Base-by-base conservation (phyloP, 768 basidiomycete species). In the Mycena epipterygia region DNA sequence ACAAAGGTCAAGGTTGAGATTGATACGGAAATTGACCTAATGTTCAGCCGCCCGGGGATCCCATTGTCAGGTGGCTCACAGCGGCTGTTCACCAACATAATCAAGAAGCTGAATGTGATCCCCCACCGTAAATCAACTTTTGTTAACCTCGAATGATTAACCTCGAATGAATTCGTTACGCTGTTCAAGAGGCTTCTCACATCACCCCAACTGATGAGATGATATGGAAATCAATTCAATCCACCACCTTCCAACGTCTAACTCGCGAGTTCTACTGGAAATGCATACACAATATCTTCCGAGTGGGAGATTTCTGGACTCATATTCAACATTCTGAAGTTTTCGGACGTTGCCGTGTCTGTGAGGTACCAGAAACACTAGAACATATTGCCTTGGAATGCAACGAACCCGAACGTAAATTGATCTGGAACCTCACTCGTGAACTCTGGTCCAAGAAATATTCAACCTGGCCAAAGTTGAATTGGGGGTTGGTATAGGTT, bases 371-470 rank as follows among this genome's bases (percentile, higher is more conserved):
- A n/a, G 61, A 63, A 17, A 25, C 33, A 25, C 27, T 63, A 19
- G 61, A 63, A 49, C 61, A 63, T 35, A 63, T 63, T 19, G 61
- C 61, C 5, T 41, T 63, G 33, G 61, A 63, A 35, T 39, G 37
- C 16, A 39, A 39, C 9, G 37, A 8, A 8, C 37, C 37, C 37
- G 37, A 16, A 16, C 37, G 16, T 33, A 11, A 44, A n/a, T 21
- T 29, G 19, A 48, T 61, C 12, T 61, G 59, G 59, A 19, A 32
- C 6, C 30, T 46, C 3, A 48, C 59, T 13, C 12, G 29, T 2
- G 3, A 48, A n/a, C 30, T 61, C 11, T 61, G 59, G 59, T 27
- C 29, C 17, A 44, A 29, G 23, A 61, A 14, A 61, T 61, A 61
- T 32, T 9, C 13, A 8, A 6, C 23, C 11, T 62, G 60, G 60